Evolutionary conservation across 202 grass and related monocot genomes (phyloP), one percentile per base, ranked within the genome.

Genomic region (Cymbopogon flexuosus): DNA sequence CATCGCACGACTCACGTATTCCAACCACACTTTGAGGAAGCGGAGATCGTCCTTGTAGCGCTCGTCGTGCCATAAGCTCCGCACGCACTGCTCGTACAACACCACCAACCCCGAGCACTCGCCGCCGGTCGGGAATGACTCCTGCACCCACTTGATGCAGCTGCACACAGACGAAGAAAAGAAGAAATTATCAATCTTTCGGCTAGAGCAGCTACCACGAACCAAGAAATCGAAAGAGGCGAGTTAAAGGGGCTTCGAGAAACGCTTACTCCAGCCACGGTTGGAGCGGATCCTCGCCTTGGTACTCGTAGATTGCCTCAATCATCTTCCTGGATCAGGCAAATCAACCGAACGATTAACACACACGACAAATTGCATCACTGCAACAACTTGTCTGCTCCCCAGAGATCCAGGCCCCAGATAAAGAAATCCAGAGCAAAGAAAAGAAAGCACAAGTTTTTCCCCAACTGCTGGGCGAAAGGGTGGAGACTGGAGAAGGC

Each of bases 141-240:
- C 92, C 92, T 99, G 92, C 54, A 96, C 92, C 96, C 92, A 99
- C 78, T 91, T 99, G 76, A 99, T 99, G 77, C 90, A 96, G 80
- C 96, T 99, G 77, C 72, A 3, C 15, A 29, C 4, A 35, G 49
- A 78, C 8, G 63, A 46, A 70, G 16, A 40, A 77, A 66, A 77
- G 29, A 59, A 43, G 30, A 68, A 62, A 58, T 16, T 18, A n/a
- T 11, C 21, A 81, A 73, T 24, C 29, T 40, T 71, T 72, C 4
- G 27, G 49, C 37, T 72, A 66, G 10, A 29, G 31, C 18, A 62
- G 59, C 62, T 40, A 75, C 23, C 10, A 21, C 1, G 23, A 85
- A 59, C 60, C 13, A 74, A 62, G 10, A 63, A 63, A 65, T 21
- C 11, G 21, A 16, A 41, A 10, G 5, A 40, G 22, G 3, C 40